Conservation (phyloP, 176 grass and related monocot genomes). For the Areca catechu region DNA sequence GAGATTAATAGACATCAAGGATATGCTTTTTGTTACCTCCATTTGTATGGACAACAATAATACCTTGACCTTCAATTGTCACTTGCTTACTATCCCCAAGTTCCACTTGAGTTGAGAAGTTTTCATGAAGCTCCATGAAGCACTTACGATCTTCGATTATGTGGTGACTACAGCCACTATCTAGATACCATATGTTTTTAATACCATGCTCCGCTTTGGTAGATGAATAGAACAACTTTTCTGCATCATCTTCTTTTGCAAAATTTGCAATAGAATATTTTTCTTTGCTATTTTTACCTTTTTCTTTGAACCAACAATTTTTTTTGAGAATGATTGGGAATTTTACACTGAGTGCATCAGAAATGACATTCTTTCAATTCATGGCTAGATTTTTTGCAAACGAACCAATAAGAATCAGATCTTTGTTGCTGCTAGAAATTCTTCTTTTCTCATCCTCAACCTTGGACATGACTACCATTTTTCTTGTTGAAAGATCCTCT, state of each 20-base stretch:
- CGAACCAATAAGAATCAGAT: background rate
- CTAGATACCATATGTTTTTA: constrained; percentile 4
- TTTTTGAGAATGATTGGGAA: too few relatives aligned
- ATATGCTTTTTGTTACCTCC: background rate
- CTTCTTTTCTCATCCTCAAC: background rate
- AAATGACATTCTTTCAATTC: background rate
- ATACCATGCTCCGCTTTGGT: too few relatives aligned
- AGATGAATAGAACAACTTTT: background rate
- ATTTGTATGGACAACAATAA: background rate
- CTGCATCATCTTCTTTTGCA: background rate
- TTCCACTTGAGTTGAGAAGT: background rate
- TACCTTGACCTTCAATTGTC: constrained; percentile 12
- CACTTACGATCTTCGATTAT: background rate
- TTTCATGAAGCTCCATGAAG: constrained; percentile 3
- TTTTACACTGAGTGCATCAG: too few relatives aligned
- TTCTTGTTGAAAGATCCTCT: too few relatives aligned
- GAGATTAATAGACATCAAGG: constrained; percentile 8
- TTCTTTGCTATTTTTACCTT: background rate
- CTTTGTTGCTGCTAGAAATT: background rate
- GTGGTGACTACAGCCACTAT: constrained; percentile 12
- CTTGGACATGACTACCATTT: background rate
- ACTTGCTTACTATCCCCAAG: constrained; percentile 7
- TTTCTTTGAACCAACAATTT: background rate
- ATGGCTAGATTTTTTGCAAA: background rate
- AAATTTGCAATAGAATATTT: background rate